Conservation (phyloP, 176 grass and related monocot species). For the Zoysia japonica region DNA sequence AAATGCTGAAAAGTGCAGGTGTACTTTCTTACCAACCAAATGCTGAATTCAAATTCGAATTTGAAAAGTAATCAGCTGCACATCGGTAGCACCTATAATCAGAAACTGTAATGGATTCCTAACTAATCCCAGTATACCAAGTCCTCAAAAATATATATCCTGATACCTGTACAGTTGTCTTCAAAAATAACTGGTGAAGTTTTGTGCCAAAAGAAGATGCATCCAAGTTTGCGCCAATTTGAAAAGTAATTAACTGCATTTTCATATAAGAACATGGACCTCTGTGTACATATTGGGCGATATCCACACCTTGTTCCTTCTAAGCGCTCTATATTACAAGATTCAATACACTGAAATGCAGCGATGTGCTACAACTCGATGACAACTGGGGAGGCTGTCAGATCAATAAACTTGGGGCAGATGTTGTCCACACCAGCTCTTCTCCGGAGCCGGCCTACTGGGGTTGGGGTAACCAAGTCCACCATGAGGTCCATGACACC, state of each 20-base stretch:
- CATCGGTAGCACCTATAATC: too few relatives aligned
- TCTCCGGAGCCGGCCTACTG: slow-evolving; percentile 29
- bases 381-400: slow-evolving; percentile 69
- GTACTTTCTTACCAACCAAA: too few relatives aligned
- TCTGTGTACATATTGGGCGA: not conserved
- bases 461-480: slow-evolving; percentile 66
- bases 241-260: not conserved
- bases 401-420: slow-evolving; percentile 59
- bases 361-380: slow-evolving; percentile 53
- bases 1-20: too few relatives aligned
- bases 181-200: too few relatives aligned
- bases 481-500: slow-evolving; percentile 33
- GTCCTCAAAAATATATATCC: too few relatives aligned
- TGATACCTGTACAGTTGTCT: too few relatives aligned
- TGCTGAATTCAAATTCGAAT: too few relatives aligned
- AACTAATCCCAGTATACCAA: too few relatives aligned
- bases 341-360: slow-evolving; percentile 6
- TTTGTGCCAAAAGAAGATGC: too few relatives aligned
- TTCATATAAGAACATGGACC: not conserved
- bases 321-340: not conserved
- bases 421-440: slow-evolving; percentile 2
- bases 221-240: too few relatives aligned
- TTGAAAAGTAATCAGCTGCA: too few relatives aligned
- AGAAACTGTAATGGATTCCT: too few relatives aligned
- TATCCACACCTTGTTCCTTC: not conserved